Evolutionary conservation across 2,329 filamentous ascomycete species (phyloP), one percentile per base, ranked within the genome.

Genomic region (Fusarium sp.): DNA sequence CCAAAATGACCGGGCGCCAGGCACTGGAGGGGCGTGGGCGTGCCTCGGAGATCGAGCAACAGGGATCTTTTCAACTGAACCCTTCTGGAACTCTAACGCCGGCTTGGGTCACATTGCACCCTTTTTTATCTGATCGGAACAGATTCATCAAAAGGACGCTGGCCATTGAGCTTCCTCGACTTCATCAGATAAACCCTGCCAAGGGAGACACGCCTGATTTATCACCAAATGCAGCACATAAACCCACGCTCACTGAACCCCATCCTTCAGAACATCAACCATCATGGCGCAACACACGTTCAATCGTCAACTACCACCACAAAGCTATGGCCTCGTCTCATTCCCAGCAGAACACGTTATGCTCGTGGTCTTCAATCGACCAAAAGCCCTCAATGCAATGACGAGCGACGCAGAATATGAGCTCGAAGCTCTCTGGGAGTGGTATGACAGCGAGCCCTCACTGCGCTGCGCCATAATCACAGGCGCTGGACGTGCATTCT

Each of bases 391-490:
- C 59, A 76, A 76, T 45, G 45, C 74, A 30, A 74, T 76, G 74
- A 75, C 74, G 17, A 73, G 73, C 32, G 57, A 65, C n/a, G 72
- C 53, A 20, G 73, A 76, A 37, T 75, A 75, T 48, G 74, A 76
- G 45, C 74, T 90, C 38, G 82, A 83, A 64, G 67, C 71, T 2
- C 81, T 89, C 30, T 91, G 85, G 83, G 77, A 81, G 18, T 91
- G 89, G 86, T 91, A 88, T 78, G 91, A 93, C 75, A 77, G 76
- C n/a, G 86, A 92, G 78, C 86, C 89, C 2, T 79, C 80, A 3
- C 84, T 92, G 49, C 86, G 87, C 48, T 89, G 88, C 75, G 90
- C 88, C 48, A 84, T 93, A 5, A 76, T 93, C 48, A 92, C 90
- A 1, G 91, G 91, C 23, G 80, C 82, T 0, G 90, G 89, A 1